Evolutionary conservation across 1,284 basidiomycete species (phyloP).

Genomic region (Clitocybe nebularis): DNA sequence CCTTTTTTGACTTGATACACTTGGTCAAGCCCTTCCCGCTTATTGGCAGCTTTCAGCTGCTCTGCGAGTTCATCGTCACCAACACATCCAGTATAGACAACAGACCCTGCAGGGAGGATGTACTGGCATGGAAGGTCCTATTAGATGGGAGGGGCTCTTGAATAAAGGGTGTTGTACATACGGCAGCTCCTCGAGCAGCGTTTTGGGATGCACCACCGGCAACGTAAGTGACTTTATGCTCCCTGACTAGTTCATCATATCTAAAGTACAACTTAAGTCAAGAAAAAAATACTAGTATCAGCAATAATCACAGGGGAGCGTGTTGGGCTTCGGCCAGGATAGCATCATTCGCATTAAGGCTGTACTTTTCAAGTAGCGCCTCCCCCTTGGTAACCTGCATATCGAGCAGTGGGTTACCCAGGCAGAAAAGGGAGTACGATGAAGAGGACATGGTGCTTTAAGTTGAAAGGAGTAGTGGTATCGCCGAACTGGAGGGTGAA

Average conservation of each 20-base stretch:
- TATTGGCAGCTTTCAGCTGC: slow-evolving; percentile 90
- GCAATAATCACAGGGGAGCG: slow-evolving; percentile 61
- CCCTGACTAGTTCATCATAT: slow-evolving; percentile 84
- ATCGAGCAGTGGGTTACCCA: slow-evolving; percentile 90
- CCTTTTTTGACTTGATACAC: slow-evolving; percentile 88
- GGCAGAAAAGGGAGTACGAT: slow-evolving; percentile 62
- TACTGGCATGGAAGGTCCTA: slow-evolving; percentile 51
- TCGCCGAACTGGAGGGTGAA: background rate
- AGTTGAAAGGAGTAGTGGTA: slow-evolving; percentile 4
- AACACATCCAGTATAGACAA: slow-evolving; percentile 94
- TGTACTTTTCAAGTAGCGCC: slow-evolving; percentile 86
- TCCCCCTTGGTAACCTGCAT: slow-evolving; percentile 86
- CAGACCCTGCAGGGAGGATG: slow-evolving; percentile 83
- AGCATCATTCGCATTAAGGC: slow-evolving; percentile 92
- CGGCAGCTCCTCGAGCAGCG: slow-evolving; percentile 92
- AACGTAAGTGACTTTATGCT: slow-evolving; percentile 84
- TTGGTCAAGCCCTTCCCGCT: slow-evolving; percentile 86
- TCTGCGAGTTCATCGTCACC: slow-evolving; percentile 90
- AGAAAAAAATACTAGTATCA: background rate
- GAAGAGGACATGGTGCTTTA: slow-evolving; percentile 25
- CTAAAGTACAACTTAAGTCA: slow-evolving; percentile 35
- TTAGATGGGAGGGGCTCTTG: background rate
- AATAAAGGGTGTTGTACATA: slow-evolving; percentile 40
- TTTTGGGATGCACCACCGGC: slow-evolving; percentile 98
- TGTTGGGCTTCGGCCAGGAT: slow-evolving; percentile 94